A percentile compares a stretch with the other conserved stretches of the same genome.
phyloP scores from a whole-genome alignment of 495 filamentous ascomycete species.

The Penicillium canescens region DNA sequence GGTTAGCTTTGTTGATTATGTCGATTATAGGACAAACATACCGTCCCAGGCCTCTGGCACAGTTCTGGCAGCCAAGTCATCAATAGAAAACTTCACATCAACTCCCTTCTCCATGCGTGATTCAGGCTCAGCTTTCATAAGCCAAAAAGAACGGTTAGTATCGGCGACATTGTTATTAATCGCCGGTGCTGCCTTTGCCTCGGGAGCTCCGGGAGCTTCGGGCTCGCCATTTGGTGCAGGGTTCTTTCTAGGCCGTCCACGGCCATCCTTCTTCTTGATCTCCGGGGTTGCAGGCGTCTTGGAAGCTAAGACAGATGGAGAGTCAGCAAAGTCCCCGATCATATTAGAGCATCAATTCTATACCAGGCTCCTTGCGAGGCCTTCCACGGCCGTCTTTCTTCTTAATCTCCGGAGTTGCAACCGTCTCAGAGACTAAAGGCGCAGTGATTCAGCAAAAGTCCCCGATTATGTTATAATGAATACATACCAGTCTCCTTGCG shows the following conservation, averaged over 20 bases:
- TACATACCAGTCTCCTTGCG: slow-evolving; percentile 30
- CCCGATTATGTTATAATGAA: neutral
- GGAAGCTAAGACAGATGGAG: neutral
- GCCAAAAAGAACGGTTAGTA: slow-evolving; percentile 65
- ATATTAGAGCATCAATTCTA: too few relatives aligned
- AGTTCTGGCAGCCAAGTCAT: slow-evolving; percentile 71
- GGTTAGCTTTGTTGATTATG: slow-evolving; percentile 17
- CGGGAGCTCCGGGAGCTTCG: slow-evolving; percentile 6
- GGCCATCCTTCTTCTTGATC: slow-evolving; percentile 17
- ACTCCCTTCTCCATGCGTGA: slow-evolving; percentile 80
- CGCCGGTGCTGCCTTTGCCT: slow-evolving; percentile 14
- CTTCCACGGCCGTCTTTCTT: slow-evolving; percentile 22
- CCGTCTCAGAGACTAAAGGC: slow-evolving; percentile 3
- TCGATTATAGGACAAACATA: slow-evolving; percentile 18
- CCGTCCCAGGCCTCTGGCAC: slow-evolving; percentile 90
- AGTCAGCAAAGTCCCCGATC: slow-evolving; percentile 1
- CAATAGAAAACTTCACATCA: slow-evolving; percentile 92
- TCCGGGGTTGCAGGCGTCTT: slow-evolving; percentile 1
- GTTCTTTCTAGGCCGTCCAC: slow-evolving; percentile 29
- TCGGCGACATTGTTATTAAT: slow-evolving; percentile 9
- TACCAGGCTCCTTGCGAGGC: slow-evolving; percentile 6
- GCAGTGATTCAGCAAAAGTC: neutral
- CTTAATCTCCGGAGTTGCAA: slow-evolving; percentile 6
- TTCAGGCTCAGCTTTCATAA: slow-evolving; percentile 94
- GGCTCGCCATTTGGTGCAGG: slow-evolving; percentile 16